Conservation (phyloP, 768 basidiomycete species). For the Dacryopinax primogenitus region DNA sequence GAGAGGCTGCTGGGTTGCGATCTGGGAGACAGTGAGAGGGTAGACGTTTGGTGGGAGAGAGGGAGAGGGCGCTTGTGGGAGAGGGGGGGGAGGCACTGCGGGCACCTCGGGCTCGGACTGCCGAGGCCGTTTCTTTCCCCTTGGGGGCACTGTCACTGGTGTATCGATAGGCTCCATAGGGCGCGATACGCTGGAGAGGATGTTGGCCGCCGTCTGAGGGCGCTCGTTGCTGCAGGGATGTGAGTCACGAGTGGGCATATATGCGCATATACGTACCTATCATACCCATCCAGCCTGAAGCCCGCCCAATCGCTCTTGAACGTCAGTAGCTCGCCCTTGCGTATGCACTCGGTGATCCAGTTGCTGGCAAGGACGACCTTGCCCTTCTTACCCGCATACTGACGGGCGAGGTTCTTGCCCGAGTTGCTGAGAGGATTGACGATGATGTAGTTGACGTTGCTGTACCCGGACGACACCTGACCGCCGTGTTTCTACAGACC, state of each 20-base stretch:
- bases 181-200: not conserved
- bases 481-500: conserved; percentile 60
- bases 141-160: not conserved
- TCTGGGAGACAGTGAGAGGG: not conserved
- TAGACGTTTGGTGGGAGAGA: conserved; percentile 36
- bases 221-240: not conserved
- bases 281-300: conserved; percentile 64
- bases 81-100: not conserved
- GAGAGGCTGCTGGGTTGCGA: not conserved
- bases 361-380: conserved; percentile 61
- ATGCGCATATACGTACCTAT: conserved; percentile 39
- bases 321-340: conserved; percentile 53
- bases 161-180: not conserved
- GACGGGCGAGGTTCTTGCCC: conserved; percentile 68
- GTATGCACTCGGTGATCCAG: conserved; percentile 71
- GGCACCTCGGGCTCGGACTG: not conserved
- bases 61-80: conserved; percentile 18
- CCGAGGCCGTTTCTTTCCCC: not conserved
- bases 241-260: not conserved
- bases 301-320: conserved; percentile 67
- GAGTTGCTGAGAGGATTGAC: conserved; percentile 69
- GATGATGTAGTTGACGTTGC: conserved; percentile 64
- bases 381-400: conserved; percentile 65
- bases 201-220: not conserved
- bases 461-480: conserved; percentile 57